Percentiles rank a stretch among this genome's conserved stretches.
These are phyloP conservation scores for Xerocomus spinulosus DNA, from an alignment of 768 basidiomycete species.

Conservation along the genomic window DNA sequence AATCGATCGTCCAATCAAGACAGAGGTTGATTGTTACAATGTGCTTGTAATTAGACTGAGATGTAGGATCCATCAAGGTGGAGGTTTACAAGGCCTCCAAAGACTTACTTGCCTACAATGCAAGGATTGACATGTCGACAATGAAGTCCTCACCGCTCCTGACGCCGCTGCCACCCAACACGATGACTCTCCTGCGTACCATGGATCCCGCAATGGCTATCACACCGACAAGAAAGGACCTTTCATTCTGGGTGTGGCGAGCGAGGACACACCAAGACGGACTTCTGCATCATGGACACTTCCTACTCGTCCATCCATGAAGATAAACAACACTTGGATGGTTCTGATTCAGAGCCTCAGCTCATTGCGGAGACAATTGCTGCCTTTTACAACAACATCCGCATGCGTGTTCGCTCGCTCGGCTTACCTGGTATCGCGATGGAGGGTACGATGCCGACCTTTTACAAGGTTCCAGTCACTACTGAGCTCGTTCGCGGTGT, in stretches of 20 bases:
- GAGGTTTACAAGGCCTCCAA: too few relatives aligned
- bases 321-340: background rate
- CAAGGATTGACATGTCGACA: too few relatives aligned
- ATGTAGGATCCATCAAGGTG: constrained; percentile 48
- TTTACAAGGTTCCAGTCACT: background rate
- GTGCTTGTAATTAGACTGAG: constrained; percentile 53
- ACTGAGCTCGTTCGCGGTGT: background rate
- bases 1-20: constrained; percentile 59
- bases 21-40: constrained; percentile 46
- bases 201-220: too few relatives aligned
- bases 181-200: too few relatives aligned
- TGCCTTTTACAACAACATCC: background rate
- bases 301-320: background rate
- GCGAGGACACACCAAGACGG: background rate
- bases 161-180: too few relatives aligned
- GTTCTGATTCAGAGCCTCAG: background rate
- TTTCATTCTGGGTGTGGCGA: background rate
- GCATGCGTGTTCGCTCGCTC: background rate
- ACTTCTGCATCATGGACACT: background rate
- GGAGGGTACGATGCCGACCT: background rate
- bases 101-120: too few relatives aligned
- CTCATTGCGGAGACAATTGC: background rate
- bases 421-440: background rate
- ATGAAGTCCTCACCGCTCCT: too few relatives aligned
- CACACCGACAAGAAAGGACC: background rate